phyloP scores from a whole-genome alignment of 148 eudicot genomes.

The Chenopodium berlandieri region DNA sequence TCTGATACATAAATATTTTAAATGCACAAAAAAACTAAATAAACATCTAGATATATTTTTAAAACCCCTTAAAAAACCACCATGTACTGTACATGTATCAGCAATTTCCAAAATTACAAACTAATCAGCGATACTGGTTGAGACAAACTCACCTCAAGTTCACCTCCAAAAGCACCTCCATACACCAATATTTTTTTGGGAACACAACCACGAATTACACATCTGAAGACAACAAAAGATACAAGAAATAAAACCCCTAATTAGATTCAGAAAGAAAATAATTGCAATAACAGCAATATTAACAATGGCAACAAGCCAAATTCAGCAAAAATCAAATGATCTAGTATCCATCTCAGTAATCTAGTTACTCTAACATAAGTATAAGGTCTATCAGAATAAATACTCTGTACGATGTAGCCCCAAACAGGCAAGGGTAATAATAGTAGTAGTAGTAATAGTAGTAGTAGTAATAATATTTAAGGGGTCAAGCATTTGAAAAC shows the following conservation, averaged over 20 bases:
- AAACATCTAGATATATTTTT: neutral
- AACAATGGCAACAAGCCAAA: neutral
- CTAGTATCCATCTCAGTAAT: too few relatives aligned
- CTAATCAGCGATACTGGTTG: neutral
- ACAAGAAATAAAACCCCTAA: conserved; percentile 8
- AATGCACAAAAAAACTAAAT: neutral
- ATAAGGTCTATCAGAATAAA: neutral
- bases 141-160: conserved; percentile 65
- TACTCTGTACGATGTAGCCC: neutral
- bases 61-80: too few relatives aligned
- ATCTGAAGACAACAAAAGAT: conserved; percentile 42
- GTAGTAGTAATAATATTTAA: too few relatives aligned
- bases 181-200: conserved; percentile 98
- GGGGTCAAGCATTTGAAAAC: neutral
- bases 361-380: neutral
- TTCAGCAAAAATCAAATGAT: neutral
- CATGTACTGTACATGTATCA: neutral
- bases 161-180: conserved; percentile 86
- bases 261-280: neutral
- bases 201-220: conserved; percentile 99
- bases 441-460: too few relatives aligned
- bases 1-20: neutral
- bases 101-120: neutral
- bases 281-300: neutral
- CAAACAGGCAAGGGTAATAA: neutral